A percentile compares a stretch with the other conserved stretches of the same genome.
Conservation (phyloP, 1,139 yeast genomes). For the Wickerhamomyces sp. region DNA sequence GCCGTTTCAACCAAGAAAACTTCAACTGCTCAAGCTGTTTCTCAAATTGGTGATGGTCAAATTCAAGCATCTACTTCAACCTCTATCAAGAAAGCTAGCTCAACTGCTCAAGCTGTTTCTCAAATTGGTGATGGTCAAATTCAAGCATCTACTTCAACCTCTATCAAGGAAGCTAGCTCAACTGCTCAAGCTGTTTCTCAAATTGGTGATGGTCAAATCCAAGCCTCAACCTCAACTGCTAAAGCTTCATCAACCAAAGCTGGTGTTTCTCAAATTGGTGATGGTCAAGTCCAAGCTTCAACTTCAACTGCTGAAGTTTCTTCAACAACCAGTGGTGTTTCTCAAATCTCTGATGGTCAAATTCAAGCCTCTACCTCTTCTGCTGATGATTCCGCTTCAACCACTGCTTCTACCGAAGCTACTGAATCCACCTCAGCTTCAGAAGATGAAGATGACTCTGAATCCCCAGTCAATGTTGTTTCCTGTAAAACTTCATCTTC, state of each 20-base stretch:
- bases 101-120: constrained; percentile 13
- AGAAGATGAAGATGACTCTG: background rate
- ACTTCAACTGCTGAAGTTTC: constrained; percentile 29
- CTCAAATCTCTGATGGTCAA: constrained; percentile 39
- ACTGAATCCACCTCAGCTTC: constrained; percentile 5
- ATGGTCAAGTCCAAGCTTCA: constrained; percentile 36
- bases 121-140: constrained; percentile 41
- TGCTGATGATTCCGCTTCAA: constrained; percentile 23
- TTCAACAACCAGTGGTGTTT: constrained; percentile 17
- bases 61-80: constrained; percentile 1
- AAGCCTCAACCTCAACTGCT: constrained; percentile 19
- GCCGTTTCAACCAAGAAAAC: constrained; percentile 29
- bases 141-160: constrained; percentile 31
- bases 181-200: constrained; percentile 4
- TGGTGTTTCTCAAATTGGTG: constrained; percentile 25
- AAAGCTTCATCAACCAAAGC: constrained; percentile 3
- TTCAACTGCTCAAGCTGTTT: constrained; percentile 29
- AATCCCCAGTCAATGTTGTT: constrained; percentile 26
- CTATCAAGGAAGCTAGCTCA: constrained; percentile 13
- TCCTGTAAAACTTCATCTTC: constrained; percentile 49
- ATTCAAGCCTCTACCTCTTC: constrained; percentile 33
- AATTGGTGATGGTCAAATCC: constrained; percentile 10
- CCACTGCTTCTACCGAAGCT: constrained; percentile 3
- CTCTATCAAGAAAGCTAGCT: constrained; percentile 28
- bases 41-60: constrained; percentile 3